Evolutionary conservation across 2,329 filamentous ascomycete species (phyloP), one percentile per base, ranked within the genome.

Genomic region (Cadophora gregata): DNA sequence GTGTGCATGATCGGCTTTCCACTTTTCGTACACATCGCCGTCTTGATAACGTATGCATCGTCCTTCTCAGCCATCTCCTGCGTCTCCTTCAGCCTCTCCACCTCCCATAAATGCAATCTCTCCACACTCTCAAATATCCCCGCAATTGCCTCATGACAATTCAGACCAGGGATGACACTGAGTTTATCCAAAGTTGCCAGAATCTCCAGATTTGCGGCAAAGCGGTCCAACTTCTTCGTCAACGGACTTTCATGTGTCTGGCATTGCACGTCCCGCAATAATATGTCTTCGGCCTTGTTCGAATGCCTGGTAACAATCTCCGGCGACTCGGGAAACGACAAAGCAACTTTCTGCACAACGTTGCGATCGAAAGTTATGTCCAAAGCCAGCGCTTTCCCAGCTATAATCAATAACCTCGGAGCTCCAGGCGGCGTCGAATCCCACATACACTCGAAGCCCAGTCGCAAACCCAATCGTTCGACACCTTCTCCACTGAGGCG

Each of bases 111-210:
- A 74, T 91, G 88, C n/a, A 96, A 80, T 71, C 84, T 88, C 67
- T 85, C 82, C 67, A 96, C 80, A 74, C 90, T 92, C 65, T 85
- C 85, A 76, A 90, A 92, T 6, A 96, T 82, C 3, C 91, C 91
- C 4, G 87, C 88, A 53, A 95, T 82, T 0, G 92, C 92, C 75
- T 93, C 90, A 75, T 92, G 91, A 76, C 92, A 92, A 72, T 92
- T 92, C 8, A 95, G 82, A 5, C 86, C 85, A 1, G 88, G 88
- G 33, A 85, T 81, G 25, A 87, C 84, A 77, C 91, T 93, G 62
- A 95, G 83, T 72, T 88, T 89, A 76, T 96, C 93, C 64, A 93
- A 79, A 5, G 79, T 83, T 3, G 91, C 88, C 38, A 96, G 80
- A 42, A 86, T 85, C 73, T 91, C 88, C 42, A 96, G 81, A 75